Evolutionary conservation across 148 eudicot genomes (phyloP).

Genomic region (Diospyros lotus): DNA sequence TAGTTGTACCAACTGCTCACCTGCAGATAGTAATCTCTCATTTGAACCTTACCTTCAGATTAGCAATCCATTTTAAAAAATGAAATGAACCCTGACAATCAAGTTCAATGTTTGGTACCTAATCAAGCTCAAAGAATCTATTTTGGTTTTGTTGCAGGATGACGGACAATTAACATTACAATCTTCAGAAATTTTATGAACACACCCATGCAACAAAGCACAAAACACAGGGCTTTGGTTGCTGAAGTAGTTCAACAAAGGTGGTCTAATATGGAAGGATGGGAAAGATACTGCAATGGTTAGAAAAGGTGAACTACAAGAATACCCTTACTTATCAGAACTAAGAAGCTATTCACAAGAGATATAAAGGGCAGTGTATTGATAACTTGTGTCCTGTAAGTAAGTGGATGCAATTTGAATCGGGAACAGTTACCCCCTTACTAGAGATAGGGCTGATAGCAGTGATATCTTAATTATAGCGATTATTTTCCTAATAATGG

Average conservation of each 20-base stretch:
- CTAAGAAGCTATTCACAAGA: neutral
- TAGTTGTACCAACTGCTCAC: neutral
- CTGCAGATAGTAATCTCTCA: neutral
- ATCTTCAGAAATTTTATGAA: neutral
- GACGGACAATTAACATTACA: neutral
- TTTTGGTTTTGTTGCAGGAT: neutral
- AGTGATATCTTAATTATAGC: neutral
- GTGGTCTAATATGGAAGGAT: too few relatives aligned
- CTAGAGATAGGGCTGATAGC: slow-evolving; percentile 3
- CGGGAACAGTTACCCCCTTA: neutral
- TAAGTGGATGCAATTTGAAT: neutral
- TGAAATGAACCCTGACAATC: neutral
- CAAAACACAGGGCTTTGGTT: neutral
- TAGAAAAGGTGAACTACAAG: neutral
- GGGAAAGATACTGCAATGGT: neutral
- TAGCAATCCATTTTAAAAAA: neutral
- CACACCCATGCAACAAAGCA: neutral
- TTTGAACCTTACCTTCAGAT: neutral
- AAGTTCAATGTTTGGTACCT: neutral
- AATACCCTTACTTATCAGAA: neutral
- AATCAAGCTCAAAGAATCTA: neutral
- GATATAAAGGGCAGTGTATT: neutral
- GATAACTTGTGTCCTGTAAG: neutral
- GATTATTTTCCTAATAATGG: slow-evolving; percentile 8
- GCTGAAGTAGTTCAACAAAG: too few relatives aligned